Conservation (phyloP, 2,329 filamentous ascomycete species). For the Cucurbitaria berberidis region DNA sequence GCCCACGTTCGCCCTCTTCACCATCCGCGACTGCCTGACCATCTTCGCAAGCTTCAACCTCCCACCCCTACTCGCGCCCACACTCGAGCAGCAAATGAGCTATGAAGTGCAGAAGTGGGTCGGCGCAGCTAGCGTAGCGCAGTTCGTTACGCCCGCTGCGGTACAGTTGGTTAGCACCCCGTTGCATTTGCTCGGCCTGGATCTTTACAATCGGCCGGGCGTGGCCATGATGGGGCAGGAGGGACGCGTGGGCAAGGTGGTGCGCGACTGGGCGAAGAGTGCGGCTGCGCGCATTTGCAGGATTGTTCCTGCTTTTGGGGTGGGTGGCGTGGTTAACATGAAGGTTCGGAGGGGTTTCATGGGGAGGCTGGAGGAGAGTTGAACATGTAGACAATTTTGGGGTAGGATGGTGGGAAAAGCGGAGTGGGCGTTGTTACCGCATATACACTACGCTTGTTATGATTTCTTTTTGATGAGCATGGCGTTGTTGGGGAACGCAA, state of each 20-base stretch:
- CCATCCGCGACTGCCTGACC: conserved; percentile 81
- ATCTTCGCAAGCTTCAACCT: conserved; percentile 94
- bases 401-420: background rate
- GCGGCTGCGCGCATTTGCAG: conserved; percentile 77
- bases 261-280: conserved; percentile 77
- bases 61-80: conserved; percentile 76
- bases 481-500: too few relatives aligned
- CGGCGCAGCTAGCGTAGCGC: conserved; percentile 62
- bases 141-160: conserved; percentile 79
- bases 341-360: conserved; percentile 73
- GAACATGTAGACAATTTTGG: too few relatives aligned
- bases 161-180: conserved; percentile 83
- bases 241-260: conserved; percentile 68
- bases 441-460: too few relatives aligned
- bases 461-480: too few relatives aligned
- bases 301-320: conserved; percentile 86
- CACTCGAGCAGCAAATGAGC: conserved; percentile 55
- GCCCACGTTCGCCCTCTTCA: conserved; percentile 78
- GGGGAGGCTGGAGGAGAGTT: conserved; percentile 50
- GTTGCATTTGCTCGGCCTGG: conserved; percentile 81
- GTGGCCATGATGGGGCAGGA: conserved; percentile 61
- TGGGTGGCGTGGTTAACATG: conserved; percentile 85
- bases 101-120: conserved; percentile 61
- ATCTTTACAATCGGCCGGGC: conserved; percentile 74
- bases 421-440: too few relatives aligned